Evolutionary conservation across 768 basidiomycete species (phyloP), one percentile per base, ranked within the genome.

Genomic region (Boletales sp.): DNA sequence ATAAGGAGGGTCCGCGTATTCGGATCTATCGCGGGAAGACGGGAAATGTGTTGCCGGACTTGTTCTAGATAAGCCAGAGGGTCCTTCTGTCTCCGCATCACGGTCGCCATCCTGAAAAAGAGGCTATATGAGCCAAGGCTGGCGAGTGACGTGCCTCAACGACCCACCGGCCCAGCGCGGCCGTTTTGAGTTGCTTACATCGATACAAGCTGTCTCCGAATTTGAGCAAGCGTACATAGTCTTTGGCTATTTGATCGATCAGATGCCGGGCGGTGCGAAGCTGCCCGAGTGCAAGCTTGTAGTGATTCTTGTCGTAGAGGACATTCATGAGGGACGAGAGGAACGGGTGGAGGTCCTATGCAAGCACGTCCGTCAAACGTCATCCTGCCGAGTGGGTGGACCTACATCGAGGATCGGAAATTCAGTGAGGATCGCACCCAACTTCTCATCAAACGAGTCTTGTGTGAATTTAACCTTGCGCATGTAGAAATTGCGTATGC

Each of bases 391-490:
- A 13, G 8, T 7, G 17, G 18, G 7, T 12, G 32, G 36, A 80
- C 90, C 64, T 62, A 94, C 94, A 68, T 98, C 95, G 46, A 99
- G 86, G 73, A 98, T 84, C 18, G 96, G 96, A 74, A 99, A 99
- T 69, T 99, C 96, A 39, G 85, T 81, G 64, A 99, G 75, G 66
- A 99, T 99, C 32, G 85, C 87, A 48, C 85, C 85, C 30, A 99
- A 80, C 67, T 97, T 94, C 72, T 97, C 94, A 53, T 96, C 94
- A 58, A 98, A 97, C 14, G 89, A 78, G 64, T 97, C 94, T 69
- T 97, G 94, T 3, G 94, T 94, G 69, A 96, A 98, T 71, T 95
- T 98, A 73, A 99, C 95, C 71, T 99, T 99, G 68, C 95, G 85
- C 95, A 98, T 97, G 71, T 99, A 96, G 65, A 93, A 93, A 62